Evolutionary conservation across 768 basidiomycete species (phyloP), one percentile per base, ranked within the genome.

Genomic region (Panellus pusillus): DNA sequence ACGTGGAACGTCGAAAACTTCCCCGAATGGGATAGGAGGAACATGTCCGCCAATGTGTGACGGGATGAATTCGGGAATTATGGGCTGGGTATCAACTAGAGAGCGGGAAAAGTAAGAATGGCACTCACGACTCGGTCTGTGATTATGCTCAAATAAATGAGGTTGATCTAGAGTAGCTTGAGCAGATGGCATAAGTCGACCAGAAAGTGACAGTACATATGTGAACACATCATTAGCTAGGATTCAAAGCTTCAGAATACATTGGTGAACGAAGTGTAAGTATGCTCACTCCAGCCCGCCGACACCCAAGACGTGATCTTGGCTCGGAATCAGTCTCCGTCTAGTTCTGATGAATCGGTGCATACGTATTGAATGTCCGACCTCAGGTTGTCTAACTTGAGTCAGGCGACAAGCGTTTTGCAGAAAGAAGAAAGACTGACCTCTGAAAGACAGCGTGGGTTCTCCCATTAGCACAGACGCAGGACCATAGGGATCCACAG

Each of bases 151-250:
- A 87, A 74, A 57, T 85, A 86, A 31, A 86, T 72, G 46, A 85
- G 70, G 63, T 87, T 84, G 38, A 75, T 74, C 73, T 78, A 32
- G 15, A 29, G 41, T 6, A 36, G 60, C 19, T 28, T 45, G 18
- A 29, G 29, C 29, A 13, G 6, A 29, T 40, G 28, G 37, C 37
- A 45, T 18, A 5, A 5, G 29, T 13, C 19, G 9, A n/a, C 9
- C 13, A 32, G 37, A 40, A n/a, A 38, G 12, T n/a, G 15, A 60
- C 78, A 60, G 24, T 54, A 82, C 82, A 63, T 83, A 84, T 52
- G 87, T 87, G 81, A 88, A 86, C 28, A 88, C 84, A 70, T 89
- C 86, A 73, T 89, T 89, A 7, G 87, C 86, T 89, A 42, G 20
- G 28, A 47, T 39, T 40, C 32, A 57, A 55, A 37, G 32, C 44